Evolutionary conservation across 805 yeast species (phyloP).

Genomic region (Cyberlindnera bimundalis): DNA sequence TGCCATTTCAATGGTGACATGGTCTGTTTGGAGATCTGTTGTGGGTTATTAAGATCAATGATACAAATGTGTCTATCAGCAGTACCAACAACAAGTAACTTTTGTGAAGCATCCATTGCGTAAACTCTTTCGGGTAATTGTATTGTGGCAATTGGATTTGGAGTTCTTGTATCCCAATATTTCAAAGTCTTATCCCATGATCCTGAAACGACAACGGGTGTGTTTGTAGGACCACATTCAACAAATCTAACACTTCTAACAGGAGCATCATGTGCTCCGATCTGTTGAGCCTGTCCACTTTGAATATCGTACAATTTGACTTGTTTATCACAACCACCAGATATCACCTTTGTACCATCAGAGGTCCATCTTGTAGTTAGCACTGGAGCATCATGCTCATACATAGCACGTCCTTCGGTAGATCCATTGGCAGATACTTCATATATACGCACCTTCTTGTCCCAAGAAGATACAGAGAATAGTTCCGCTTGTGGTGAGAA

Average conservation of each 20-base stretch:
- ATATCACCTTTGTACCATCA: slow-evolving; percentile 84
- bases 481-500: slow-evolving; percentile 88
- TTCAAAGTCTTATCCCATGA: slow-evolving; percentile 95
- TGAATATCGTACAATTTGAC: slow-evolving; percentile 81
- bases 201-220: slow-evolving; percentile 79
- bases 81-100: slow-evolving; percentile 86
- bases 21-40: slow-evolving; percentile 67
- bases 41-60: slow-evolving; percentile 80
- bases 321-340: slow-evolving; percentile 90
- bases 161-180: slow-evolving; percentile 93
- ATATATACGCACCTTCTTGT: slow-evolving; percentile 88
- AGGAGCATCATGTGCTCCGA: slow-evolving; percentile 83
- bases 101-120: slow-evolving; percentile 79
- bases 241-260: slow-evolving; percentile 74
- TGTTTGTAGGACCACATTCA: slow-evolving; percentile 78
- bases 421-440: slow-evolving; percentile 75
- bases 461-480: slow-evolving; percentile 85
- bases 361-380: slow-evolving; percentile 74
- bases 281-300: slow-evolving; percentile 75
- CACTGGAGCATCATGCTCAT: slow-evolving; percentile 88
- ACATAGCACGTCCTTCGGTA: slow-evolving; percentile 84
- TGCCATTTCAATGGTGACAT: slow-evolving; percentile 86
- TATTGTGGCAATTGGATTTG: slow-evolving; percentile 76
- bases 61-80: slow-evolving; percentile 83
- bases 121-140: slow-evolving; percentile 88